phyloP scores from a whole-genome alignment of 805 yeast genomes.

The Kurtzmaniella cleridarum region DNA sequence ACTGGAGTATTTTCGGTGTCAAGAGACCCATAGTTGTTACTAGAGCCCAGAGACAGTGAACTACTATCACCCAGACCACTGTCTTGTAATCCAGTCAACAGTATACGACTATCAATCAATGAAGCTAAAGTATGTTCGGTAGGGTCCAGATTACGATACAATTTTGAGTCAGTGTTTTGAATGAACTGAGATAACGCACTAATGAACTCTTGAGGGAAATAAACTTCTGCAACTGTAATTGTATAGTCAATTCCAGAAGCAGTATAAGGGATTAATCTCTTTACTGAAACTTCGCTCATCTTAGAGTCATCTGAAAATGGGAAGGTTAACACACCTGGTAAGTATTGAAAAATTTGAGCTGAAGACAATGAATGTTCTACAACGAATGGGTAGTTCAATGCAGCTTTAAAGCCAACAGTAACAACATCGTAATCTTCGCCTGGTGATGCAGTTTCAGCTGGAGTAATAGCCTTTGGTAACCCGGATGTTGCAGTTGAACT shows the following conservation, averaged over 20 bases:
- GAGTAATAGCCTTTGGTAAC: slow-evolving; percentile 76
- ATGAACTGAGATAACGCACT: slow-evolving; percentile 45
- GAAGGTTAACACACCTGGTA: slow-evolving; percentile 65
- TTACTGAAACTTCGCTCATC: slow-evolving; percentile 49
- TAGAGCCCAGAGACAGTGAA: slow-evolving; percentile 8
- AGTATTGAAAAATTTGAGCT: slow-evolving; percentile 78
- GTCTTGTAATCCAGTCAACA: slow-evolving; percentile 41
- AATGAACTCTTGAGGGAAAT: slow-evolving; percentile 59
- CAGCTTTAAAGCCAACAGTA: slow-evolving; percentile 71
- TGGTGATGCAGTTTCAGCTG: slow-evolving; percentile 46
- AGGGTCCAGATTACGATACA: slow-evolving; percentile 56
- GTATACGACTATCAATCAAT: slow-evolving; percentile 69
- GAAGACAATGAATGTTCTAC: slow-evolving; percentile 68
- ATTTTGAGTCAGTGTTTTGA: slow-evolving; percentile 43
- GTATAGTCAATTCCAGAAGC: slow-evolving; percentile 51
- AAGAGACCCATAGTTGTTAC: slow-evolving; percentile 29
- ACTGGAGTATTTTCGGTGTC: slow-evolving; percentile 16
- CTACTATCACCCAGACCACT: slow-evolving; percentile 9
- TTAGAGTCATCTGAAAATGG: slow-evolving; percentile 45
- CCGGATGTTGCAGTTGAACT: slow-evolving; percentile 35
- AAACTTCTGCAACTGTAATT: slow-evolving; percentile 84
- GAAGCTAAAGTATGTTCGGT: slow-evolving; percentile 54
- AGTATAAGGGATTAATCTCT: slow-evolving; percentile 70
- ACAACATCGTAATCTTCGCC: slow-evolving; percentile 47
- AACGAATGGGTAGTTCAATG: slow-evolving; percentile 80